Conservation (phyloP, 164 flowering plant species). For the Dillenia suffruticosa region DNA sequence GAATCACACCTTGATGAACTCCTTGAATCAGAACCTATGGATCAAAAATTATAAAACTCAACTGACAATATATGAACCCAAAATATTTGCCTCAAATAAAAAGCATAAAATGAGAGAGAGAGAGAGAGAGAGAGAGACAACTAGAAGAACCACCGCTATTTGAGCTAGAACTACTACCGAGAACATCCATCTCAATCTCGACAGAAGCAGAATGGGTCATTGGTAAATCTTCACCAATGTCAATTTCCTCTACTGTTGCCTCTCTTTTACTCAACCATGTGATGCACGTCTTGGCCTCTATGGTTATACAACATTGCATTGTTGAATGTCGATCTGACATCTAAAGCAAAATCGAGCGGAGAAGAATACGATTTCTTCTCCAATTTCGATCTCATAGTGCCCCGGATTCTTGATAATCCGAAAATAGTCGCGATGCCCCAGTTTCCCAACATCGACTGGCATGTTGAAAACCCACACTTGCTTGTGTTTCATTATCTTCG, state of each 20-base stretch:
- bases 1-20: constrained; percentile 12
- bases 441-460: constrained; percentile 25
- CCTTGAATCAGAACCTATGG: constrained; percentile 18
- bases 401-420: constrained; percentile 22
- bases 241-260: constrained; percentile 32
- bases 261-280: constrained; percentile 19
- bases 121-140: constrained; percentile 8
- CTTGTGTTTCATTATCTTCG: constrained; percentile 25
- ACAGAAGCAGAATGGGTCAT: constrained; percentile 46
- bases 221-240: constrained; percentile 37
- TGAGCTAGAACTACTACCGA: constrained; percentile 26
- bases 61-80: too few species aligned
- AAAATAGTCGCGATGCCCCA: constrained; percentile 23
- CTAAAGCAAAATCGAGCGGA: constrained; percentile 24
- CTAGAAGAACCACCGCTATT: constrained; percentile 23
- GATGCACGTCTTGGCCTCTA: constrained; percentile 15
- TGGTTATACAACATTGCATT: constrained; percentile 33
- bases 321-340: constrained; percentile 26
- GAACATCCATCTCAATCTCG: constrained; percentile 71
- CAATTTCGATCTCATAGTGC: constrained; percentile 21
- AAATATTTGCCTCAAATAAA: too few species aligned
- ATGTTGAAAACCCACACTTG: constrained; percentile 20
- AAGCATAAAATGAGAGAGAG: too few species aligned
- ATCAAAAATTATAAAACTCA: background rate
- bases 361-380: constrained; percentile 8